Evolutionary conservation across 345 rosid genomes (phyloP).

Genomic region (Cardamine resedifolia): DNA sequence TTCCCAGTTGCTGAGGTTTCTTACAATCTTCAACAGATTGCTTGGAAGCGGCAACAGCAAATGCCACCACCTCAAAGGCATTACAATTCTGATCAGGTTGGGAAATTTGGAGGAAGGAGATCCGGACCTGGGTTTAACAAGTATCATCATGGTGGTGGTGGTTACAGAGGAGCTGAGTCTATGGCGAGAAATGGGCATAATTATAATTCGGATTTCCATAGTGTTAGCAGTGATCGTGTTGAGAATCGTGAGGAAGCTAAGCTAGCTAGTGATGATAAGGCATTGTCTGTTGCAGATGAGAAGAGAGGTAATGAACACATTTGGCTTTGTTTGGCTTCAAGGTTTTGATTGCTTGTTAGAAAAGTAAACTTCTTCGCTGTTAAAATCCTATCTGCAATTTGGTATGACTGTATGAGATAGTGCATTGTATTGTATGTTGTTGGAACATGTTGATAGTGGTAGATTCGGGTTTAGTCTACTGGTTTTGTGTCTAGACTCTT

Average conservation of each 20-base stretch:
- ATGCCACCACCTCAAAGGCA: slow-evolving; percentile 37
- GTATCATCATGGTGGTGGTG: slow-evolving; percentile 32
- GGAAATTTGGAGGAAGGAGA: slow-evolving; percentile 59
- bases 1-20: slow-evolving; percentile 59
- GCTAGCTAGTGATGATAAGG: slow-evolving; percentile 44
- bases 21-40: slow-evolving; percentile 65
- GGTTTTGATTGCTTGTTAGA: slow-evolving; percentile 28
- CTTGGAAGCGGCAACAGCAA: slow-evolving; percentile 58
- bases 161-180: slow-evolving; percentile 40
- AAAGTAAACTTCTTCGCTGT: slow-evolving; percentile 25
- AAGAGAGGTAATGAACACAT: slow-evolving; percentile 50
- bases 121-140: slow-evolving; percentile 47
- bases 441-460: background rate
- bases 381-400: slow-evolving; percentile 13
- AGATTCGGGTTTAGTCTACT: background rate
- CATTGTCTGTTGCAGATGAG: slow-evolving; percentile 41
- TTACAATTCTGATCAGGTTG: slow-evolving; percentile 49
- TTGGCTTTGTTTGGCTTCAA: background rate
- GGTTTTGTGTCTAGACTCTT: background rate
- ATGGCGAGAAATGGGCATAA: slow-evolving; percentile 44
- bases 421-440: slow-evolving; percentile 4
- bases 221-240: slow-evolving; percentile 33
- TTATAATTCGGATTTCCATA: slow-evolving; percentile 40
- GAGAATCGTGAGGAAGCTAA: slow-evolving; percentile 42
- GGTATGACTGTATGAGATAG: background rate